These are phyloP conservation scores for Gastrolobium bilobum DNA, from an alignment of 306 rosid species.

Conservation along the genomic window DNA sequence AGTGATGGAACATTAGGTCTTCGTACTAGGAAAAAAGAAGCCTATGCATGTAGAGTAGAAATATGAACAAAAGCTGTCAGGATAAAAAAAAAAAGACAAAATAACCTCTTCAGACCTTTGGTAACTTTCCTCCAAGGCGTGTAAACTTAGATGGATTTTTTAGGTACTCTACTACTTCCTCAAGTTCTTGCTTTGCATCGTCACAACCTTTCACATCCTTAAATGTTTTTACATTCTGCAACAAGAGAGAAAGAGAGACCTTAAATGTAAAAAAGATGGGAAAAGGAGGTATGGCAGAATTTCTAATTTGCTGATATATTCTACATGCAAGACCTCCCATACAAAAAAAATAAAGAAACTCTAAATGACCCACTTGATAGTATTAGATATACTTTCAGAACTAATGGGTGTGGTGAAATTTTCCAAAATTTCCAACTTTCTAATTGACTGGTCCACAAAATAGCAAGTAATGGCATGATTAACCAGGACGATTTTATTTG, in stretches of 20 bases:
- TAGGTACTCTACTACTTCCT: conserved; percentile 98
- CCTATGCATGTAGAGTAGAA: conserved; percentile 30
- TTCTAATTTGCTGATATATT: conserved; percentile 24
- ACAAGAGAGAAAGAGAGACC: conserved; percentile 27
- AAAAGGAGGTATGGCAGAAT: not conserved
- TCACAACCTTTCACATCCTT: conserved; percentile 99
- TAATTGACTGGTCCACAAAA: conserved; percentile 1
- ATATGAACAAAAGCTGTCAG: conserved; percentile 22
- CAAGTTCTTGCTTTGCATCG: conserved; percentile 99
- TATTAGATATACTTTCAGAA: conserved; percentile 33
- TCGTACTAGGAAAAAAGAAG: conserved; percentile 19
- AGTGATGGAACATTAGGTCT: conserved; percentile 12
- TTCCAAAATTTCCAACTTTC: not conserved
- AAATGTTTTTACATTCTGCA: conserved; percentile 96
- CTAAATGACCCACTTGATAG: conserved; percentile 37
- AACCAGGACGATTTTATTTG: conserved; percentile 22
- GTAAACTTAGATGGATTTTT: conserved; percentile 96
- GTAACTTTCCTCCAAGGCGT: conserved; percentile 98
- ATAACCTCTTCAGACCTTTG: conserved; percentile 74
- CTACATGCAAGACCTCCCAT: conserved; percentile 28
- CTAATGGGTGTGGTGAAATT: not conserved
- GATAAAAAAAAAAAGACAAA: conserved; percentile 13
- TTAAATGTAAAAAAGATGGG: conserved; percentile 12
- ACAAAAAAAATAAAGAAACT: conserved; percentile 37
- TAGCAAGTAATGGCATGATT: conserved; percentile 12